Percentiles rank a stretch among this genome's conserved stretches.
Evolutionary conservation across 805 yeast species (phyloP).

Genomic region (Ogataea nonfermentans): DNA sequence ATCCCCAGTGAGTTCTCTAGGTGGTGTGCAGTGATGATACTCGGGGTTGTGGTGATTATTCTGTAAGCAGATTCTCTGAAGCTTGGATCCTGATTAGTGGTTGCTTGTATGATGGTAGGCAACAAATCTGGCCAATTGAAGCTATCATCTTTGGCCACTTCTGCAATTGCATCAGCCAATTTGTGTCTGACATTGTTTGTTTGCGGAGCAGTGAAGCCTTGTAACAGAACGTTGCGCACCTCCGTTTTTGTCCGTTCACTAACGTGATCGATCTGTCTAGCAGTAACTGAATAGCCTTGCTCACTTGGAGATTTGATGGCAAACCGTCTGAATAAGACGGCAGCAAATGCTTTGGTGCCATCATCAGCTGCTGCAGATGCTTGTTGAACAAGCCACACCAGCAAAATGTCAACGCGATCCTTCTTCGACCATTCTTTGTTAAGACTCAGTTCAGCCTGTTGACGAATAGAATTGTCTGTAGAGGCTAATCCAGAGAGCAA

Average conservation of each 20-base stretch:
- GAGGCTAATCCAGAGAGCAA: conserved; percentile 72
- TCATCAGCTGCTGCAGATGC: conserved; percentile 63
- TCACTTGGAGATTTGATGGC: conserved; percentile 77
- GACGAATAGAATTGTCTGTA: conserved; percentile 70
- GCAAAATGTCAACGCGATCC: conserved; percentile 64
- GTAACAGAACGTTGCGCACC: conserved; percentile 62
- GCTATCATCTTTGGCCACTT: conserved; percentile 70
- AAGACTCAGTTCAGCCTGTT: conserved; percentile 70
- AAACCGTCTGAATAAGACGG: conserved; percentile 85
- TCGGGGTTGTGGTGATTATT: conserved; percentile 82
- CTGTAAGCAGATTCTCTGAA: conserved; percentile 90
- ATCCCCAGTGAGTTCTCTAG: conserved; percentile 55
- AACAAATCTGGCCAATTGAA: conserved; percentile 76
- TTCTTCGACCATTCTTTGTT: conserved; percentile 73
- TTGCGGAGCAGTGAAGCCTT: conserved; percentile 70
- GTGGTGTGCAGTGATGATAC: conserved; percentile 53
- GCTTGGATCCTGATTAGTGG: conserved; percentile 47
- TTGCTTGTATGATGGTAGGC: conserved; percentile 69
- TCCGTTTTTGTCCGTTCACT: conserved; percentile 56
- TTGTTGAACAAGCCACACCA: conserved; percentile 79
- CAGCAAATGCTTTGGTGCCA: conserved; percentile 66
- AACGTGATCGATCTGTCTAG: conserved; percentile 74
- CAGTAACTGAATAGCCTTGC: conserved; percentile 58
- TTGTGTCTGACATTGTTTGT: conserved; percentile 84
- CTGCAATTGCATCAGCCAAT: conserved; percentile 90